Evolutionary conservation across 2,329 filamentous ascomycete species (phyloP).

Genomic region (Zasmidium citrigriseum): DNA sequence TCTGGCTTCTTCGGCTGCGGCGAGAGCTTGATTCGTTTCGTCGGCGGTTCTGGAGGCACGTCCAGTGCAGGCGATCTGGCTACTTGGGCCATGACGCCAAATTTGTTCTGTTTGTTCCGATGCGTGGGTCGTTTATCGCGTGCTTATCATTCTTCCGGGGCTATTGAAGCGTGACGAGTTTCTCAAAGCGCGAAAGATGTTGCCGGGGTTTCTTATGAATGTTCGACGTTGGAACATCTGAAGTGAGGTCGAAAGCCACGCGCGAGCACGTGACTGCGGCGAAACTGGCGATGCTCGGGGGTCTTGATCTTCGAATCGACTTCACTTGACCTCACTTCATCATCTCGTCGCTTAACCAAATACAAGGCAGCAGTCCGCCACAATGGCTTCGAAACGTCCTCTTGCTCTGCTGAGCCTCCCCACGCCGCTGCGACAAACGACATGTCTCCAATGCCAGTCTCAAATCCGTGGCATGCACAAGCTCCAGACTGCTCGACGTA

Average conservation of each 20-base stretch:
- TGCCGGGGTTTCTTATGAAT: no score
- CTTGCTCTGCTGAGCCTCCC: conserved; percentile 27
- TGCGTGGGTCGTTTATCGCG: not conserved
- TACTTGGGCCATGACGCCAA: conserved; percentile 3
- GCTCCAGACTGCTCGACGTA: conserved; percentile 15
- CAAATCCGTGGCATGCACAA: conserved; percentile 16
- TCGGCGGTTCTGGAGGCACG: conserved; percentile 34
- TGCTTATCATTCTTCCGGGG: no score
- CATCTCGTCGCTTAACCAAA: not conserved
- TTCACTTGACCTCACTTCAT: no score
- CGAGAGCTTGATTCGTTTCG: conserved; percentile 33
- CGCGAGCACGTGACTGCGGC: no score
- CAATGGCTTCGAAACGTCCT: conserved; percentile 33
- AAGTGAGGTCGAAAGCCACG: no score
- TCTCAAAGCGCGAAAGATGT: no score
- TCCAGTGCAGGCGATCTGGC: conserved; percentile 34
- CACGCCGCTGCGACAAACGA: conserved; percentile 21
- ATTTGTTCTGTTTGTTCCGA: not conserved
- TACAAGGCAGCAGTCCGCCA: not conserved
- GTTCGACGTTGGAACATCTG: no score
- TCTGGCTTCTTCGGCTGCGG: conserved; percentile 11
- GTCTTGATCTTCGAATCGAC: no score
- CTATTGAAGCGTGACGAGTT: no score
- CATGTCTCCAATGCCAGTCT: conserved; percentile 22
- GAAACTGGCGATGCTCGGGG: no score